Conservation (phyloP, 148 eudicot genomes). For the Chenopodium album region DNA sequence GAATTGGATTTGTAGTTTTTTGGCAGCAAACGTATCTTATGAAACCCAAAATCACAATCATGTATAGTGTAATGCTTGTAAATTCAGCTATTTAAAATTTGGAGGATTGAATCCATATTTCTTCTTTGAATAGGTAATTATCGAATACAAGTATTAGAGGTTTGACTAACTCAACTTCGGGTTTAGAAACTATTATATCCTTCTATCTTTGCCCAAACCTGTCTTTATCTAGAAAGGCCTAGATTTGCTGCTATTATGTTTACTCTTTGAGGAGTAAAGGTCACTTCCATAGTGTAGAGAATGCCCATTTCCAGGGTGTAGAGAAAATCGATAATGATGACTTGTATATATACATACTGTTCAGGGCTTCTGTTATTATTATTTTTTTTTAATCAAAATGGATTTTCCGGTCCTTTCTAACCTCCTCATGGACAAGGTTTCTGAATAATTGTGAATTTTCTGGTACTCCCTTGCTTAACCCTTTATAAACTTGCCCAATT, state of each 20-base stretch:
- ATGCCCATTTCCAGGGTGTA: neutral
- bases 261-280: neutral
- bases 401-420: neutral
- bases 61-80: neutral
- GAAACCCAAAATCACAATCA: no score
- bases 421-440: neutral
- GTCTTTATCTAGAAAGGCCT: neutral
- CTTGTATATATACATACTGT: neutral
- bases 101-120: neutral
- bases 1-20: neutral
- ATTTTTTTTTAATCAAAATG: no score
- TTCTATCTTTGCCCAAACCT: neutral
- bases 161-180: neutral
- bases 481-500: neutral
- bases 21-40: neutral
- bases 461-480: neutral
- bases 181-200: neutral
- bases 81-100: neutral
- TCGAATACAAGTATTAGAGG: neutral
- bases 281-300: neutral
- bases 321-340: neutral
- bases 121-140: neutral
- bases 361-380: neutral
- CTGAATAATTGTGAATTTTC: neutral
- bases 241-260: neutral